Base-by-base conservation (phyloP, 306 rosid genomes). In the Trifolium repens region DNA sequence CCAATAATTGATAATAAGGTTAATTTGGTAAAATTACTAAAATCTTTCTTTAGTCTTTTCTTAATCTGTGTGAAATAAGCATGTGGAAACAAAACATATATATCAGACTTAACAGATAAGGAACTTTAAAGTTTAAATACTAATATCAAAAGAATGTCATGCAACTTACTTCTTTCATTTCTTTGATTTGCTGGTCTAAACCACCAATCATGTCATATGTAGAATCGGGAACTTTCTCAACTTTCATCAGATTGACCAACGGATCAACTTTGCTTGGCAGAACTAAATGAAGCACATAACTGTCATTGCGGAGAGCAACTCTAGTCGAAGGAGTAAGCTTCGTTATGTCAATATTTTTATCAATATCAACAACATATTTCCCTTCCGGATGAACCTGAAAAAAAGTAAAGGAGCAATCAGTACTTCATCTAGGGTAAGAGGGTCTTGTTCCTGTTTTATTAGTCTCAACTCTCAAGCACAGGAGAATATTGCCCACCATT, bases 231-330 rank as follows among this genome's bases (percentile, higher is more conserved):
- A 96, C 99, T 76, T 96, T 96, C 73, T 96, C 99, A 67, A 96
- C 99, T 82, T 96, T 96, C 99, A 96, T 96, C 67, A 96, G 92
- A 81, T 96, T 92, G 76, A 96, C 99, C 73, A 96, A 71, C 2
- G 99, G 98, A 85, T 96, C 99, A 43, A 96, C 99, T 92, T 96
- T 96, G 91, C 99, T 96, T 4, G 99, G 99, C 82, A 96, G 84
- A 68, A 96, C 13, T 76, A 96, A 84, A 80, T 96, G 99, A 80
- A 92, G 99, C 79, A 96, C 99, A 55, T 96, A 96, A 82, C 99
- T 96, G 84, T 96, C 99, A 69, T 96, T 96, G 69, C 99, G 93
- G 12, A 96, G 97, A 58, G 99, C 99, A 82, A 96, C 99, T 81
- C 98, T 85, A 8, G 99, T 96, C 7, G 99, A 92, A 19, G 99